Evolutionary conservation across 2,329 filamentous ascomycete species (phyloP), one percentile per base, ranked within the genome.

Genomic region (Venturia effusa): DNA sequence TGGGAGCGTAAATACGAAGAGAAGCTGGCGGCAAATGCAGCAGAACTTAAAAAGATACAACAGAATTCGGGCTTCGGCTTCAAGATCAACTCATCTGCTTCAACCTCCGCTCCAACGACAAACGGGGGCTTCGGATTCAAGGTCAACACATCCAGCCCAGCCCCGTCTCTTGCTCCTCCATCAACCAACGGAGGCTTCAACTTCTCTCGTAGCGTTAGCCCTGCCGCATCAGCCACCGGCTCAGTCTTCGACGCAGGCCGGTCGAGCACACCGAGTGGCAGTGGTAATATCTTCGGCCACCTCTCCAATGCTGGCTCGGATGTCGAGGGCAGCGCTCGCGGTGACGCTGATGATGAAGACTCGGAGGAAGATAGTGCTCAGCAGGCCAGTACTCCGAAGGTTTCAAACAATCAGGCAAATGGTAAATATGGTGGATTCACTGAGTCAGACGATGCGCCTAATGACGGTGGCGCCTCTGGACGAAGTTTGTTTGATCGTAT

Each of bases 1-100:
- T 75, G 71, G 70, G 72, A 75, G 59, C 66, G 68, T 32, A 61
- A 70, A 39, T 71, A 74, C 65, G 71, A 68, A 11, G 68, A 70
- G 40, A 71, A 72, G 43, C 68, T 72, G 63, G 70, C 70, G 48
- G 67, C 70, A 64, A 67, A 69, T 61, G 61, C 67, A 27, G 67
- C 69, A 19, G 32, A 60, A 32, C 27, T 60, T 6, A 43, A 43
- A 43, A 24, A 60, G 34, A 1, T 40, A 40, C 55, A 40, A 15
- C 59, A 27, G 27, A 27, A 8, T 40, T 60, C 59, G 11, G 40
- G 59, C n/a, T 43, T 60, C 59, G 51, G 30, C 27, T 57, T 57
- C 27, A 32, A 57, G 30, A 17, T 57, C 30, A 34, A 57, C 7
- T 27, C 51, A 34, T 32, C 51, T 13, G 10, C 51, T 17, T 32